A percentile compares a stretch with the other conserved stretches of the same genome.
phyloP scores from a whole-genome alignment of 257 asterid genomes.

The Penstemon davidsonii region DNA sequence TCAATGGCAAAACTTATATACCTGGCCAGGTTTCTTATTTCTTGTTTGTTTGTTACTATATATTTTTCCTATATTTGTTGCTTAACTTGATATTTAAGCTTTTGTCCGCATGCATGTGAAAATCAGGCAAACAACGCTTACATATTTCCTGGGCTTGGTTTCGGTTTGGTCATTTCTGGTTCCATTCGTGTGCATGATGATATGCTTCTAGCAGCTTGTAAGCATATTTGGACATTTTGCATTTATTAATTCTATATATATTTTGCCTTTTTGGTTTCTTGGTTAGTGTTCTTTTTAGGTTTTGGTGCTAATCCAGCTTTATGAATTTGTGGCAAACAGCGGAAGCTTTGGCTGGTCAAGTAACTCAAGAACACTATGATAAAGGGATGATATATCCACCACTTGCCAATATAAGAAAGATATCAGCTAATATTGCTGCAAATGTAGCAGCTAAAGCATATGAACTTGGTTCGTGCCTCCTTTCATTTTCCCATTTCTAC shows the following conservation, averaged over 20 bases:
- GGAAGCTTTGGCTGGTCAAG: conserved; percentile 92
- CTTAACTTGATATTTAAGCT: conserved; percentile 3
- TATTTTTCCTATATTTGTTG: not conserved
- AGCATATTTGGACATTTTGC: conserved; percentile 28
- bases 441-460: conserved; percentile 94
- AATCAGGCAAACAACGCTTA: conserved; percentile 92
- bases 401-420: conserved; percentile 68
- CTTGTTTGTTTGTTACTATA: not conserved
- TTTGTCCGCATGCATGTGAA: conserved; percentile 1
- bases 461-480: conserved; percentile 63
- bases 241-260: no score
- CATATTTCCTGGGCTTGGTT: conserved; percentile 91
- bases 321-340: conserved; percentile 49
- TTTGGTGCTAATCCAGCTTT: not conserved
- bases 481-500: not conserved
- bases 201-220: conserved; percentile 96
- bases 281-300: not conserved
- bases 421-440: conserved; percentile 90
- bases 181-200: conserved; percentile 91
- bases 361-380: conserved; percentile 75
- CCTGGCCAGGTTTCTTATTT: conserved; percentile 75
- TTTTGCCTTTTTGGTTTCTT: not conserved
- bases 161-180: conserved; percentile 89
- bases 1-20: conserved; percentile 50
- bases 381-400: conserved; percentile 96